Base-by-base conservation (phyloP, 1,139 yeast species). In the Pichia sp. region DNA sequence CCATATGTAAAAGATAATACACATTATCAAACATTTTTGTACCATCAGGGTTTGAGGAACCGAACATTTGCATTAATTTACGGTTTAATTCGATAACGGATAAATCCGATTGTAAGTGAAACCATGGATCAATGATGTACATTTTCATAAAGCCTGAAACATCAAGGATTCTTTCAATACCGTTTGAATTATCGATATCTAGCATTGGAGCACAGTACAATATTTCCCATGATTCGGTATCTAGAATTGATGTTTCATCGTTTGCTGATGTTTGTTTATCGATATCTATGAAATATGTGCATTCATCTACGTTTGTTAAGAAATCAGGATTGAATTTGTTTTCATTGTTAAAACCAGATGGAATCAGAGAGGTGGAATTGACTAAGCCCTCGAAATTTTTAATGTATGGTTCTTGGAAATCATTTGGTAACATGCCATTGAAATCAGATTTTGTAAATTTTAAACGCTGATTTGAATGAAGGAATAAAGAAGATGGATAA, bases 401-500 rank as follows among this genome's bases (percentile, higher is more conserved):
- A 3, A 53, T 47, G 1, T 57, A 58, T 3, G 62, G 61, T 56
- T 85, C 94, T 12, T 64, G 59, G 60, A 90, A 92, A 60, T 86
- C 94, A 1, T 95, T 95, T 0, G 97, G 98, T 41, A 90, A 69
- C 50, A 90, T 69, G 0, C 97, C 97, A 61, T 82, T 79, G 65
- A 90, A 90, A 1, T 94, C 95, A 50, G 89, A 82, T 50, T 72
- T 70, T 9, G 86, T 79, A 63, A 87, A 90, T 56, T 71, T 70
- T 26, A 88, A 67, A 53, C 96, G 70, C 51, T 71, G 70, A 51
- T 76, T 68, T 34, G 75, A 72, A 22, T 70, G 68, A 24, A 90
- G 68, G 61, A 89, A 86, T 63, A 89, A 85, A 0, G 97, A 89
- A 1, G 85, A 81, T 13, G 97, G 97, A 67, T 71, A 90, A 60